Conservation (phyloP, 495 filamentous ascomycete genomes). For the Barbatosphaeria neglecta region DNA sequence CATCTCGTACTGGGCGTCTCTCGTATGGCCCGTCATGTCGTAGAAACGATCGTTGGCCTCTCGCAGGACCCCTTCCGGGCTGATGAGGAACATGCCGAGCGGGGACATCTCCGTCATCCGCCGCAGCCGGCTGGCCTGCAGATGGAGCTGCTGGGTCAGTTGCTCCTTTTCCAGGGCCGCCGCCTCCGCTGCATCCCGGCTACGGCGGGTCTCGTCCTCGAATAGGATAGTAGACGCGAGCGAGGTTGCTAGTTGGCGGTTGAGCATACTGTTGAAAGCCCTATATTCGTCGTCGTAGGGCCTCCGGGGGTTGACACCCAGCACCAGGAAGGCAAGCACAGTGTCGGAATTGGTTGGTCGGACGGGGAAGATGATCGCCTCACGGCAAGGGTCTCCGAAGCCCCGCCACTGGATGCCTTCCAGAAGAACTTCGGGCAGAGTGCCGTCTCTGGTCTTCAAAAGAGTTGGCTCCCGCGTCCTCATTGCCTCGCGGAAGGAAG, state of each 20-base stretch:
- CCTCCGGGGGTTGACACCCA: constrained; percentile 32
- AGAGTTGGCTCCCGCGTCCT: constrained; percentile 40
- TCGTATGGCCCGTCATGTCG: constrained; percentile 20
- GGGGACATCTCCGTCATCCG: constrained; percentile 24
- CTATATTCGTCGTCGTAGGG: constrained; percentile 28
- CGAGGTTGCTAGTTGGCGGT: constrained; percentile 44
- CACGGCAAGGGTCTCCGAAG: constrained; percentile 18
- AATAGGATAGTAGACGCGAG: constrained; percentile 51
- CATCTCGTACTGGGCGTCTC: constrained; percentile 18
- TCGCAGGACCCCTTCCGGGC: constrained; percentile 18
- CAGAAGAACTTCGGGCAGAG: constrained; percentile 32
- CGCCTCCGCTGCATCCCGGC: constrained; percentile 41
- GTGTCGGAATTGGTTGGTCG: constrained; percentile 32
- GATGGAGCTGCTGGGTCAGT: constrained; percentile 39
- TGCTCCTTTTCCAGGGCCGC: constrained; percentile 48
- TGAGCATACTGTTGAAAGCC: constrained; percentile 46
- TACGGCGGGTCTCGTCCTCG: constrained; percentile 47
- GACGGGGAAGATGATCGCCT: constrained; percentile 22
- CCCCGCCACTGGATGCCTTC: constrained; percentile 25
- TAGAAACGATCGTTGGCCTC: constrained; percentile 24
- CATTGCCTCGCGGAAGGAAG: constrained; percentile 44
- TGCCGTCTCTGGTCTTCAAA: constrained; percentile 41
- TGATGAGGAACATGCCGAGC: constrained; percentile 23
- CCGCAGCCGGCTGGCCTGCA: constrained; percentile 21
- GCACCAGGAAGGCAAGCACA: constrained; percentile 29